phyloP scores from a whole-genome alignment of 2,329 filamentous ascomycete species.

The Lachnellula willkommii region DNA sequence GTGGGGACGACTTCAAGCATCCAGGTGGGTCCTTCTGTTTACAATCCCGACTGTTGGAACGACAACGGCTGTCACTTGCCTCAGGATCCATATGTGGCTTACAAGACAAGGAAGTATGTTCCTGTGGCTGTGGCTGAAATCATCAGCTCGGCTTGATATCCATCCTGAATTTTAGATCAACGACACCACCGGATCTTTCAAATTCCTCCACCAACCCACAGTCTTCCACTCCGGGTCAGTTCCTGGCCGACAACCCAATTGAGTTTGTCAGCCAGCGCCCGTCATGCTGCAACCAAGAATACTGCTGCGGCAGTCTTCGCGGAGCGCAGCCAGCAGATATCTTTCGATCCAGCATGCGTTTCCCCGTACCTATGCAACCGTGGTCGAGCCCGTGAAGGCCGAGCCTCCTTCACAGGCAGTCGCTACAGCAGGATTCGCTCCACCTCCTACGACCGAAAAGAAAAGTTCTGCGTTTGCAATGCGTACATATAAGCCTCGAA shows the following conservation, averaged over 20 bases:
- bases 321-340: slow-evolving; percentile 42
- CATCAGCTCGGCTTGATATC: neutral
- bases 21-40: neutral
- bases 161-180: neutral
- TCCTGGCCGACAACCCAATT: slow-evolving; percentile 17
- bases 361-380: slow-evolving; percentile 48
- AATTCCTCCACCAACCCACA: neutral
- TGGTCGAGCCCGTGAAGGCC: slow-evolving; percentile 34
- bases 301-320: slow-evolving; percentile 40
- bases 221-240: neutral
- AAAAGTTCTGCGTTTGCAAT: slow-evolving; percentile 40
- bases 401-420: slow-evolving; percentile 33
- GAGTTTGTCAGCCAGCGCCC: slow-evolving; percentile 2
- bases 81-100: neutral
- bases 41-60: neutral
- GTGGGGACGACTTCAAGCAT: neutral
- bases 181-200: neutral
- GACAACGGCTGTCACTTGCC: neutral
- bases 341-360: slow-evolving; percentile 39
- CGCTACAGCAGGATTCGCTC: slow-evolving; percentile 37
- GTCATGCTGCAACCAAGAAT: slow-evolving; percentile 63
- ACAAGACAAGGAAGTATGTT: no score
- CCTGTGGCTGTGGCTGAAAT: neutral
- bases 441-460: slow-evolving; percentile 39
- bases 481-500: slow-evolving; percentile 88